Evolutionary conservation across 1,139 yeast genomes (phyloP).

Genomic region (Candida smagusa): DNA sequence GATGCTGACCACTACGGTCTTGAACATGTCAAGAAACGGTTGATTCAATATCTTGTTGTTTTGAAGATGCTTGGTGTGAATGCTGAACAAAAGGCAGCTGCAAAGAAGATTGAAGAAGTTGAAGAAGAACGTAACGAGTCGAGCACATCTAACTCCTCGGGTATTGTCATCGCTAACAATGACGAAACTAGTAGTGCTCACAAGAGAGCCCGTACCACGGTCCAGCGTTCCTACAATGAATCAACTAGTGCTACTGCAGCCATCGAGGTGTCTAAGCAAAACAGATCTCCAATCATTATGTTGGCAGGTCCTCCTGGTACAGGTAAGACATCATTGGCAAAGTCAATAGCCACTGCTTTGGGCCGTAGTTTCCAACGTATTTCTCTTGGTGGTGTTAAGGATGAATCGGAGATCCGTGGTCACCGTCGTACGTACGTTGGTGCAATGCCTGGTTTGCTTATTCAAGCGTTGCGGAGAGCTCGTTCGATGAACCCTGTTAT

Average conservation of each 20-base stretch:
- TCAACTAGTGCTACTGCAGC: constrained; percentile 14
- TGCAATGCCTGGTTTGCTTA: constrained; percentile 85
- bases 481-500: constrained; percentile 88
- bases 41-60: constrained; percentile 79
- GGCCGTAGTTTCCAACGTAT: constrained; percentile 80
- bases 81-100: constrained; percentile 28
- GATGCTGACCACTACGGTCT: constrained; percentile 86
- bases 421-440: constrained; percentile 93
- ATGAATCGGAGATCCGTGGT: constrained; percentile 89
- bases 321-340: constrained; percentile 88
- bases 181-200: constrained; percentile 33
- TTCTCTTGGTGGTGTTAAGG: constrained; percentile 85
- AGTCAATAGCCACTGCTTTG: constrained; percentile 77
- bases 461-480: constrained; percentile 76
- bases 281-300: constrained; percentile 71
- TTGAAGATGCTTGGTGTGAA: constrained; percentile 56
- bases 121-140: constrained; percentile 8
- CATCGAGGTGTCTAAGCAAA: constrained; percentile 30
- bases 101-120: constrained; percentile 9
- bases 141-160: constrained; percentile 2
- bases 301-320: constrained; percentile 96
- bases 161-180: constrained; percentile 35
- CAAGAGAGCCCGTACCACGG: constrained; percentile 26
- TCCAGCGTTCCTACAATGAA: constrained; percentile 19
- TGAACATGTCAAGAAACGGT: constrained; percentile 73